phyloP scores from a whole-genome alignment of 2,329 filamentous ascomycete genomes.

The Arachnomyces sp. region DNA sequence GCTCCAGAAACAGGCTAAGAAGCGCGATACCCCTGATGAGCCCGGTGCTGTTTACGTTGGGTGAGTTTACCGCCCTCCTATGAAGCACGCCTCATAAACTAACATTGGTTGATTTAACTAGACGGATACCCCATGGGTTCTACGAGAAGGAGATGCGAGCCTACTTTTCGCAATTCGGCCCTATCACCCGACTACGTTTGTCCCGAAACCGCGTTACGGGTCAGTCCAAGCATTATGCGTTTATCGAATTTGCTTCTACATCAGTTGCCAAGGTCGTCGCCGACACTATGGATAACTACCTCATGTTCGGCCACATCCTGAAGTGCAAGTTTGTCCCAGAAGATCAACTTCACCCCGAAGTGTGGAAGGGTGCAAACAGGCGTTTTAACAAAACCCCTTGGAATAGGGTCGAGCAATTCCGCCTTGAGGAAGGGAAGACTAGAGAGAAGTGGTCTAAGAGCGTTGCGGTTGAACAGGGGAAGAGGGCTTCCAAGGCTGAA shows the following conservation, averaged over 20 bases:
- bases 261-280: constrained; percentile 86
- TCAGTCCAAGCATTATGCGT: constrained; percentile 85
- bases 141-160: constrained; percentile 91
- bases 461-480: constrained; percentile 63
- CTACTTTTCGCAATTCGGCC: constrained; percentile 91
- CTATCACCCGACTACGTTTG: constrained; percentile 67
- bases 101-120: constrained; percentile 24
- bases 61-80: constrained; percentile 30
- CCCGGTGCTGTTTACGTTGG: constrained; percentile 84
- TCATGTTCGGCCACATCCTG: constrained; percentile 87
- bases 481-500: constrained; percentile 59
- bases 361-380: constrained; percentile 85
- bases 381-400: constrained; percentile 83
- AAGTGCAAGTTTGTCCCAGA: constrained; percentile 73
- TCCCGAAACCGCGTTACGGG: constrained; percentile 90
- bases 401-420: constrained; percentile 73
- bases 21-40: constrained; percentile 34
- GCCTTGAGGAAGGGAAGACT: constrained; percentile 63
- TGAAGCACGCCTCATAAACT: too few species aligned
- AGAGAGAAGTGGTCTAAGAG: constrained; percentile 71
- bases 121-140: constrained; percentile 86
- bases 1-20: constrained; percentile 44
- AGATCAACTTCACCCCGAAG: constrained; percentile 66
- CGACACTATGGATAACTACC: constrained; percentile 95
- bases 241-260: constrained; percentile 71